Conservation (phyloP, 2,329 filamentous ascomycete genomes). For the Xylariales sp. region DNA sequence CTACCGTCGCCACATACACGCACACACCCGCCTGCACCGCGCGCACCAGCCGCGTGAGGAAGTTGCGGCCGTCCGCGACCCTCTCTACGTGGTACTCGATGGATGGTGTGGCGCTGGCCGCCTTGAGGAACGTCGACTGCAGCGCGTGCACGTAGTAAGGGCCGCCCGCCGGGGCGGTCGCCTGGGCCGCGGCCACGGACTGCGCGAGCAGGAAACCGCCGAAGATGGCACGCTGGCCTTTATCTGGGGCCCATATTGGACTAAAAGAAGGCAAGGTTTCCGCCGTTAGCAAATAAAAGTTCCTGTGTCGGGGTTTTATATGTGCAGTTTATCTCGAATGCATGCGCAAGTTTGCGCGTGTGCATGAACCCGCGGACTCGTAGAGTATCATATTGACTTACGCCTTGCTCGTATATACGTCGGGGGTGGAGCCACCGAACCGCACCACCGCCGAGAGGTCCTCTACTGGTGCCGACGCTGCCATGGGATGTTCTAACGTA, state of each 20-base stretch:
- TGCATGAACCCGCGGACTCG: neutral
- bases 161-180: slow-evolving; percentile 7
- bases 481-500: too few relatives aligned
- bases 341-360: neutral
- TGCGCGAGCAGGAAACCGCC: slow-evolving; percentile 9
- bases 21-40: slow-evolving; percentile 4
- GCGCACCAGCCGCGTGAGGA: slow-evolving; percentile 7
- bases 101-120: neutral
- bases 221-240: slow-evolving; percentile 5
- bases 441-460: neutral
- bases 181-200: slow-evolving; percentile 7
- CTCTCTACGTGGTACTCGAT: slow-evolving; percentile 8
- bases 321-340: neutral
- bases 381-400: neutral
- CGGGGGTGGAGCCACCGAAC: neutral
- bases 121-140: slow-evolving; percentile 7
- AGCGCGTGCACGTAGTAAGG: slow-evolving; percentile 8
- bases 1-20: slow-evolving; percentile 6
- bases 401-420: neutral
- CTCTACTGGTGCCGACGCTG: too few relatives aligned
- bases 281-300: too few relatives aligned
- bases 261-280: too few relatives aligned
- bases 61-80: slow-evolving; percentile 7
- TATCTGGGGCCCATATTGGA: slow-evolving; percentile 3
- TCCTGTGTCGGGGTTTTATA: too few relatives aligned